Base-by-base conservation (phyloP, 2,329 filamentous ascomycete species). In the Ophidiomyces ophidiicola region DNA sequence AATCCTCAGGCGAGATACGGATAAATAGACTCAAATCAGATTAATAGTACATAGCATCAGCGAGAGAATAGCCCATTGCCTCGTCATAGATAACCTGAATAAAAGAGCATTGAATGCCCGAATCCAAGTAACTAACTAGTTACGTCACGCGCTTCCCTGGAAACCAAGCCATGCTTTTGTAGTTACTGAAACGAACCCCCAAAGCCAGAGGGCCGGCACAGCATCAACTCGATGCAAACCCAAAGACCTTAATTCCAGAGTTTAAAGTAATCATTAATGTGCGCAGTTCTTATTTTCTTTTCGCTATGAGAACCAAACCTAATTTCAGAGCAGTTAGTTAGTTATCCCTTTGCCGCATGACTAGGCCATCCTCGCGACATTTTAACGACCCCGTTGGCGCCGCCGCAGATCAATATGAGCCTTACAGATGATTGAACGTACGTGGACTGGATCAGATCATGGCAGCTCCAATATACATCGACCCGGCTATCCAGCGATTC, bases 401-500 rank as follows among this genome's bases (percentile, higher is more conserved):
- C n/a, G n/a, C 35, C n/a, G 24, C 12, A 11, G 10, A 33, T 28
- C 11, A 39, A 5, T 21, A 26, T 28, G 30, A 33, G 11, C 21
- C 21, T 20, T 20, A 17, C 37, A 18, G 21, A 30, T 23, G 10
- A 29, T 21, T 31, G 17, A 35, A 30, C 11, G 29, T 8, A 28
- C 29, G 37, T 12, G 29, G 33, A 20, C 15, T 5, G 30, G 18
- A n/a, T 12, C 35, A 30, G 6, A 20, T 19, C 20, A 46, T 47
- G 43, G 42, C 43, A 18, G 44, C 33, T 12, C 15, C 32, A 12
- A 35, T 44, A 34, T 37, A 34, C 45, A 94, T 96, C 87, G 88
- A 96, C 68, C 70, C 75, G 55, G 80, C 78, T 58, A 84, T 94
- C 58, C 85, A 92, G 63, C 83, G 88, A 52, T 74, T 87, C 50